Evolutionary conservation across 768 basidiomycete genomes (phyloP), one percentile per base, ranked within the genome.

Genomic region (Naganishia vishniacii): DNA sequence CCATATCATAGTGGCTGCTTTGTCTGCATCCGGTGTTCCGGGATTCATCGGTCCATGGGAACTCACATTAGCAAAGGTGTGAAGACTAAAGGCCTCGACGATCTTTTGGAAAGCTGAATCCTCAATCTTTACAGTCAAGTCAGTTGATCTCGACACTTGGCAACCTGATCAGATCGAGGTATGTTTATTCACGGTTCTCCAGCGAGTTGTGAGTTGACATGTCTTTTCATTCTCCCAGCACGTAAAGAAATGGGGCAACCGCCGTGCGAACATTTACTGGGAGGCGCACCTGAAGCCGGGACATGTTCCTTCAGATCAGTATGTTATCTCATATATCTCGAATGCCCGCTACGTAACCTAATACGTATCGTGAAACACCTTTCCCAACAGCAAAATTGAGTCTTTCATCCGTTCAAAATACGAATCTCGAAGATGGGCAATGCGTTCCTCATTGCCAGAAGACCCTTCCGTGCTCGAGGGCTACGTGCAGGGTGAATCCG

Each of bases 81-180:
- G n/a, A n/a, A n/a, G n/a, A n/a, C n/a, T n/a, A n/a, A n/a, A n/a
- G n/a, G n/a, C n/a, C n/a, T n/a, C n/a, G n/a, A n/a, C n/a, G n/a
- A n/a, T n/a, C n/a, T n/a, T n/a, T n/a, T n/a, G n/a, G n/a, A n/a
- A n/a, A n/a, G n/a, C n/a, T n/a, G n/a, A 11, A 11, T 26, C 20
- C 47, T 16, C n/a, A 12, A 0, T 44, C 13, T 15, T 15, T 4
- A 13, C 59, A 79, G 89, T 99, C 75, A 95, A 95, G 74, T 94
- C 91, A 2, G 89, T 99, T 61, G 94, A 99, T 79, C 85, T 99
- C 60, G 94, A 99, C 71, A 84, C 88, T 18, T 99, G 94, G 94
- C 94, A 91, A 8, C 90, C 91, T 2, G 92, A 97, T 67, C 94
- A 99, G 79, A 93, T 99, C 88, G 85, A 86, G 80, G 92, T 91